Evolutionary conservation across 306 rosid species (phyloP).

Genomic region (Trichosanthes truncata): DNA sequence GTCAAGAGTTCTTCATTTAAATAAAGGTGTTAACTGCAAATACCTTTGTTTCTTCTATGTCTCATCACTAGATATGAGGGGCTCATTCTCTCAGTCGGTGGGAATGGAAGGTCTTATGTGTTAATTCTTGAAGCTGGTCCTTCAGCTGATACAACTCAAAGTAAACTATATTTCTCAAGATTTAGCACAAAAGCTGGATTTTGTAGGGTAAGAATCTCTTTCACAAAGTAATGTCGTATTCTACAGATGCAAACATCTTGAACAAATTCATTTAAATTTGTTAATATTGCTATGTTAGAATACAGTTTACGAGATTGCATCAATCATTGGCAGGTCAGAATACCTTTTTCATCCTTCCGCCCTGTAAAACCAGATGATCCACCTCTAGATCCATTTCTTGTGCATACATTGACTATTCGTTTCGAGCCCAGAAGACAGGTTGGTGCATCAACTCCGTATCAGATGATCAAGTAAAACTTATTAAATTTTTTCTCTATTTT

Average conservation of each 20-base stretch:
- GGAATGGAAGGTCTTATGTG: conserved; percentile 86
- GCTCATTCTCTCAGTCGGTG: conserved; percentile 90
- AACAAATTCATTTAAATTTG: neutral
- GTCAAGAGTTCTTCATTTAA: neutral
- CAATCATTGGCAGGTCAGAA: conserved; percentile 62
- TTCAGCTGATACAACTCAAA: conserved; percentile 59
- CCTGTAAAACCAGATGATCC: conserved; percentile 91
- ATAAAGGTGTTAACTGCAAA: neutral
- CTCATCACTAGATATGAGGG: conserved; percentile 71
- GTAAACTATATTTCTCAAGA: conserved; percentile 80
- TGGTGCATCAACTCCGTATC: conserved; percentile 11
- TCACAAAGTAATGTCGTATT: neutral
- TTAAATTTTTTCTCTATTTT: neutral
- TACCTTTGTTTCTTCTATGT: neutral
- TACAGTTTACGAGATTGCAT: neutral
- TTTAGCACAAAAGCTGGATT: conserved; percentile 88
- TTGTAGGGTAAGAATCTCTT: conserved; percentile 56
- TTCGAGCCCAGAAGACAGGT: conserved; percentile 99
- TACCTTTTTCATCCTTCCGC: conserved; percentile 90
- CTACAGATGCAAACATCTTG: neutral
- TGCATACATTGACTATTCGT: conserved; percentile 89
- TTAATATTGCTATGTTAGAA: neutral
- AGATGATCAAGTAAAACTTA: neutral
- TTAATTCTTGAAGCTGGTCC: conserved; percentile 93
- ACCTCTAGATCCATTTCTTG: conserved; percentile 81